phyloP scores from a whole-genome alignment of 1,139 yeast genomes.

The Saccharomyces hybrid region DNA sequence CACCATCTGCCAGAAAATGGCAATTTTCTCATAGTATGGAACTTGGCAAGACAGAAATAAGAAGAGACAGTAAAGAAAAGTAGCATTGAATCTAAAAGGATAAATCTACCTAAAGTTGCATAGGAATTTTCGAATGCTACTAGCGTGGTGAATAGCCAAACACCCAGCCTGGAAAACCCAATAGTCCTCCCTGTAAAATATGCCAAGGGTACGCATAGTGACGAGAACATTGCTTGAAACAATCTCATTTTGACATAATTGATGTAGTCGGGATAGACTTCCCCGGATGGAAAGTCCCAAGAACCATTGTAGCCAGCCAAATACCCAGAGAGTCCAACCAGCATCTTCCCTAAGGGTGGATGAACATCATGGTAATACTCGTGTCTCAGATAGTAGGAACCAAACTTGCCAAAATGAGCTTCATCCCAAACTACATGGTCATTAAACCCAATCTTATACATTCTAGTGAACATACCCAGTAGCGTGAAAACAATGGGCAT shows the following conservation, averaged over 20 bases:
- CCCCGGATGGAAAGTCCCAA: slow-evolving; percentile 90
- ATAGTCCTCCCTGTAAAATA: slow-evolving; percentile 84
- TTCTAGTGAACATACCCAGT: slow-evolving; percentile 62
- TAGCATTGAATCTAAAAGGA: slow-evolving; percentile 91
- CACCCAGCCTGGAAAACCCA: slow-evolving; percentile 70
- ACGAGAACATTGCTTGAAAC: slow-evolving; percentile 85
- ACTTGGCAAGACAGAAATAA: slow-evolving; percentile 66
- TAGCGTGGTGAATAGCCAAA: slow-evolving; percentile 85
- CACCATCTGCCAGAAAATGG: slow-evolving; percentile 84
- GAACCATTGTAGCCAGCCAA: slow-evolving; percentile 93
- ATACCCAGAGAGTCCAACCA: slow-evolving; percentile 92
- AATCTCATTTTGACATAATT: slow-evolving; percentile 89
- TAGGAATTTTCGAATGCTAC: slow-evolving; percentile 81
- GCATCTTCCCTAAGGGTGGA: slow-evolving; percentile 97
- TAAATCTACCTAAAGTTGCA: slow-evolving; percentile 84
- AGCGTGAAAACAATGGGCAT: slow-evolving; percentile 57
- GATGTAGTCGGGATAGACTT: slow-evolving; percentile 72
- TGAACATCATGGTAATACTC: slow-evolving; percentile 97
- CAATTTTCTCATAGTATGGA: slow-evolving; percentile 60
- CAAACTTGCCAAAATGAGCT: slow-evolving; percentile 95
- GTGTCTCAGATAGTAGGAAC: slow-evolving; percentile 85
- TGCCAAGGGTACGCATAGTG: slow-evolving; percentile 86
- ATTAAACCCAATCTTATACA: slow-evolving; percentile 65
- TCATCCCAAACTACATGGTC: slow-evolving; percentile 90
- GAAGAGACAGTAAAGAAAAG: slow-evolving; percentile 86